A percentile compares a stretch with the other conserved stretches of the same genome.
Conservation (phyloP, 176 grass and related monocot species). For the Miscanthus lutarioriparius region DNA sequence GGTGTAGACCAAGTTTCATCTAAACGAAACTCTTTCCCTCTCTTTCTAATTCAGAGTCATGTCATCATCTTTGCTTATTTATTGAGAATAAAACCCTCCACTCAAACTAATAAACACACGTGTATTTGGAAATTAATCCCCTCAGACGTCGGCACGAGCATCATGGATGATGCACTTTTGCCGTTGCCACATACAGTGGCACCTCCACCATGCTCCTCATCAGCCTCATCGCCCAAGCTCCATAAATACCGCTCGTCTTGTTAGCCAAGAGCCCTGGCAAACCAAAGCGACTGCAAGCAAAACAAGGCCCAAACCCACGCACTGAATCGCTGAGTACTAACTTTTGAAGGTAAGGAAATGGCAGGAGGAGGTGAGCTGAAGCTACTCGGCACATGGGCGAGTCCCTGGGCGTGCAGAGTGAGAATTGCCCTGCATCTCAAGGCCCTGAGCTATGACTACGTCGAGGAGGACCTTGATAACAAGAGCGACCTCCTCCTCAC, state of each 20-base stretch:
- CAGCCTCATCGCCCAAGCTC: neutral
- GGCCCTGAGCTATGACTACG: constrained; percentile 42
- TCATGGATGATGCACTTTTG: neutral
- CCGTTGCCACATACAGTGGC: neutral
- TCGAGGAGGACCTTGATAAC: constrained; percentile 36
- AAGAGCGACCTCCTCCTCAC: constrained; percentile 54
- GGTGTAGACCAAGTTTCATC: too few relatives aligned
- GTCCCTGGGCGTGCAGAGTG: constrained; percentile 34
- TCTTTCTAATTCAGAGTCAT: too few relatives aligned
- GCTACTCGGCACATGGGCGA: constrained; percentile 27
- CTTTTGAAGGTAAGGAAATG: constrained; percentile 1
- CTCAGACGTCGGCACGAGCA: neutral
- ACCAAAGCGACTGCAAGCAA: neutral
- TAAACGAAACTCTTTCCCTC: too few relatives aligned
- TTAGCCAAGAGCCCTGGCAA: neutral
- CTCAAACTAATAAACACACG: too few relatives aligned
- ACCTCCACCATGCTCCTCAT: neutral
- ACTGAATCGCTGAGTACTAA: neutral
- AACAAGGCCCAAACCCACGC: neutral
- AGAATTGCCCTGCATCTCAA: constrained; percentile 52
- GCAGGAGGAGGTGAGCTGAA: constrained; percentile 14
- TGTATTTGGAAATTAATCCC: too few relatives aligned
- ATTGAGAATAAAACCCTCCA: too few relatives aligned
- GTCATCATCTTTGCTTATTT: too few relatives aligned
- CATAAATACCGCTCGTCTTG: neutral